These are phyloP conservation scores for Chrysanthemum makinoi DNA, from an alignment of 129 eudicot genomes.

Conservation along the genomic window DNA sequence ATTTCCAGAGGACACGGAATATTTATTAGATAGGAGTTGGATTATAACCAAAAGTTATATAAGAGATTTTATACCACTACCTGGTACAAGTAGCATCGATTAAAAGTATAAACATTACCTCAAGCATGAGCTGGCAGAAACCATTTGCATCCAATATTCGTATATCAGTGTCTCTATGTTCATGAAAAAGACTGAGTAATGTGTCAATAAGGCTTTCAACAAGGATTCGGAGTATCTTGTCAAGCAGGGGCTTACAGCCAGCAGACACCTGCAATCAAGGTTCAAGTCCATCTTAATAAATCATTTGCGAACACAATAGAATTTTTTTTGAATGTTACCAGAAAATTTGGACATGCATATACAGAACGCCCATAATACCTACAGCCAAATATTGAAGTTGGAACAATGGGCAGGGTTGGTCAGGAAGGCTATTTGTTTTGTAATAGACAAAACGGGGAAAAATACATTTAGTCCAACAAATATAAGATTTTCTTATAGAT, in stretches of 20 bases:
- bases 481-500: too few species aligned
- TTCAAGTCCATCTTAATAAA: conserved; percentile 12
- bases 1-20: neutral
- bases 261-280: conserved; percentile 62
- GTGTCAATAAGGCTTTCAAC: conserved; percentile 91
- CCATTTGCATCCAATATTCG: conserved; percentile 85
- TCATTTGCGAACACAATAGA: conserved; percentile 4
- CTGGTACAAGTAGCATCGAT: conserved; percentile 15
- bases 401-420: neutral
- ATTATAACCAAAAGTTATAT: neutral
- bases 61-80: neutral
- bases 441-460: too few species aligned
- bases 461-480: too few species aligned
- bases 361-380: neutral
- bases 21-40: neutral
- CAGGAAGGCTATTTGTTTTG: too few species aligned
- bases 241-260: conserved; percentile 90
- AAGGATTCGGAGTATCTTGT: conserved; percentile 78
- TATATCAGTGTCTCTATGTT: conserved; percentile 67
- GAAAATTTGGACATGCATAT: neutral
- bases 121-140: conserved; percentile 97
- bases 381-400: neutral
- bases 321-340: neutral
- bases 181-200: conserved; percentile 83
- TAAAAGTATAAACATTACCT: conserved; percentile 49